phyloP scores from a whole-genome alignment of 768 basidiomycete species.

The Suillus decipiens region DNA sequence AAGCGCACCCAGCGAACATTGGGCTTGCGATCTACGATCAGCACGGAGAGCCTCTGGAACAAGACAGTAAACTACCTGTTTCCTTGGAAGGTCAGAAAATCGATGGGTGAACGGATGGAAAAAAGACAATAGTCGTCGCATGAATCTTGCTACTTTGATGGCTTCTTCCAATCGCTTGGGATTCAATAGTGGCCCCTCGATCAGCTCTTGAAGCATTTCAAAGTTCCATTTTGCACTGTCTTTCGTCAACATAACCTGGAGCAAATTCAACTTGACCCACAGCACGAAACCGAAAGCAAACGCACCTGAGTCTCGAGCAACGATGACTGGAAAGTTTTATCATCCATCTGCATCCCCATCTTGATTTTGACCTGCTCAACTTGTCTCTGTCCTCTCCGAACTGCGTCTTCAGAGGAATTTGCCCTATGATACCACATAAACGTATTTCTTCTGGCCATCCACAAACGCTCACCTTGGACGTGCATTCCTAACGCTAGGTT shows the following conservation, averaged over 20 bases:
- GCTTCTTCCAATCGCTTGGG: conserved; percentile 94
- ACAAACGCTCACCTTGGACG: conserved; percentile 59
- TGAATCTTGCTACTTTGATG: conserved; percentile 85
- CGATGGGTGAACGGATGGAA: conserved; percentile 89
- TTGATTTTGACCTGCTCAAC: conserved; percentile 90
- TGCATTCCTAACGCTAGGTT: conserved; percentile 56
- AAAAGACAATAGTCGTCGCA: conserved; percentile 89
- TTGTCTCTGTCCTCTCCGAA: conserved; percentile 85
- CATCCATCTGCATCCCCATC: conserved; percentile 93
- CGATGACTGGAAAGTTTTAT: conserved; percentile 82
- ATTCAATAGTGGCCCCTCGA: conserved; percentile 91
- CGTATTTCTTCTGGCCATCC: background rate
- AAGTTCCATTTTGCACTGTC: conserved; percentile 93
- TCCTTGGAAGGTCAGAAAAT: conserved; percentile 80
- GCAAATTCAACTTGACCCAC: conserved; percentile 6
- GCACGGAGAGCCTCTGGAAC: conserved; percentile 12
- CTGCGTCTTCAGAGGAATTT: conserved; percentile 82
- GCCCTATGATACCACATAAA: conserved; percentile 44
- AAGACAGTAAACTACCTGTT: conserved; percentile 46
- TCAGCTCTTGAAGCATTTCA: conserved; percentile 81
- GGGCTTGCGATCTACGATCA: conserved; percentile 41
- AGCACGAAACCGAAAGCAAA: conserved; percentile 8
- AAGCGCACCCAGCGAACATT: conserved; percentile 86
- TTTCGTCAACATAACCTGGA: conserved; percentile 81
- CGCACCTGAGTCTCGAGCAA: conserved; percentile 85